Percentiles rank a stretch among this genome's conserved stretches.
phyloP scores from a whole-genome alignment of 495 filamentous ascomycete genomes.

The Penicillium subrubescens region DNA sequence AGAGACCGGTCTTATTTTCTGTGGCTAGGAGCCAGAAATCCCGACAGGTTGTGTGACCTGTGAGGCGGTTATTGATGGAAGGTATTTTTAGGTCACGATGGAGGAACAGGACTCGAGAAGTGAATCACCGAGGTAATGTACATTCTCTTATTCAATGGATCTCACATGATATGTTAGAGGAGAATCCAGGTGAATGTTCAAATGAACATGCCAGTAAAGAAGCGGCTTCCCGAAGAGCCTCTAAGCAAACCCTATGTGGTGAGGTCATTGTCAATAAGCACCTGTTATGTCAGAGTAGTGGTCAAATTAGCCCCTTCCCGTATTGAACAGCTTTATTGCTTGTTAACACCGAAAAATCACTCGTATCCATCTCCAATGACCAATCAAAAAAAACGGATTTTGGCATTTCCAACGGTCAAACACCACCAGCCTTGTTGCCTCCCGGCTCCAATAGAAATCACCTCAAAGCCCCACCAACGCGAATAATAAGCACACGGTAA shows the following conservation, averaged over 20 bases:
- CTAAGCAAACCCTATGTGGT: background rate
- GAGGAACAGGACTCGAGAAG: background rate
- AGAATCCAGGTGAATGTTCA: too few relatives aligned
- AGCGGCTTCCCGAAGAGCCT: background rate
- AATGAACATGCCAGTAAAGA: too few relatives aligned
- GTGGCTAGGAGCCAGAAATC: conserved; percentile 3
- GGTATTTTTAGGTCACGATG: conserved; percentile 7
- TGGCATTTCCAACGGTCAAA: background rate
- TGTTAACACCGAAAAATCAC: background rate
- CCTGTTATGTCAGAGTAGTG: background rate
- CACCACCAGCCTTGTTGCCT: background rate
- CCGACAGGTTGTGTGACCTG: conserved; percentile 10
- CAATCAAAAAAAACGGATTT: background rate
- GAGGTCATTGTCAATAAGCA: background rate
- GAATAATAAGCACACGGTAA: background rate
- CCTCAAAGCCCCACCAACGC: background rate
- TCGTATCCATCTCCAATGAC: background rate
- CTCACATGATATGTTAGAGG: too few relatives aligned
- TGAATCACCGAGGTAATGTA: background rate
- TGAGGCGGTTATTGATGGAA: conserved; percentile 8
- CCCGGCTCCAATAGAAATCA: conserved; percentile 1
- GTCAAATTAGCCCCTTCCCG: background rate
- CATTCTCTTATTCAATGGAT: too few relatives aligned
- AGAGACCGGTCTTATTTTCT: conserved; percentile 8
- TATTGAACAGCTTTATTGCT: background rate